Percentiles rank a stretch among this genome's conserved stretches.
phyloP scores from a whole-genome alignment of 2,329 filamentous ascomycete genomes.

The Phaeophleospora eucalypticola region DNA sequence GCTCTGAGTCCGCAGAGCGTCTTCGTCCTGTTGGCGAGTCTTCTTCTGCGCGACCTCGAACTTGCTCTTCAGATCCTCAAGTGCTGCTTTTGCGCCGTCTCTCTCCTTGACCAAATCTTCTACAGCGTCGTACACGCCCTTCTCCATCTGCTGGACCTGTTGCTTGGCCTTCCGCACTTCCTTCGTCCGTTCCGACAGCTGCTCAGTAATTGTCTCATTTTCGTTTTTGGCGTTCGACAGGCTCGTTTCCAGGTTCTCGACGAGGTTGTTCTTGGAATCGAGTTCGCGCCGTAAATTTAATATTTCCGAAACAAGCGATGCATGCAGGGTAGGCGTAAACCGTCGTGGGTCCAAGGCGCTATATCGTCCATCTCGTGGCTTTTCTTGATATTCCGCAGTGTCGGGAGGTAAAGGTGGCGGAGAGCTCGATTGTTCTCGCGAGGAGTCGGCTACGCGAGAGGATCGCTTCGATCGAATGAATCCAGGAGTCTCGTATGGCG shows the following conservation, averaged over 20 bases:
- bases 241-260: slow-evolving; percentile 75
- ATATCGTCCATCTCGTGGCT: slow-evolving; percentile 47
- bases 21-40: slow-evolving; percentile 73
- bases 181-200: slow-evolving; percentile 61
- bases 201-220: slow-evolving; percentile 64
- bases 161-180: slow-evolving; percentile 78
- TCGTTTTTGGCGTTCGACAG: slow-evolving; percentile 70
- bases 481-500: slow-evolving; percentile 61
- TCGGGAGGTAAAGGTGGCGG: slow-evolving; percentile 47
- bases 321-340: slow-evolving; percentile 92
- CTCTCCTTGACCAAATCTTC: slow-evolving; percentile 79
- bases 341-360: slow-evolving; percentile 82
- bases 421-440: slow-evolving; percentile 62
- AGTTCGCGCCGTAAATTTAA: slow-evolving; percentile 80
- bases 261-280: slow-evolving; percentile 81
- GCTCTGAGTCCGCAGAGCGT: slow-evolving; percentile 70
- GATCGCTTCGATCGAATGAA: slow-evolving; percentile 55
- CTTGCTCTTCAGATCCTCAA: slow-evolving; percentile 68
- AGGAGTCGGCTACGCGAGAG: slow-evolving; percentile 57
- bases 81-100: slow-evolving; percentile 72
- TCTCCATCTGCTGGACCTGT: slow-evolving; percentile 81
- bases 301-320: slow-evolving; percentile 92
- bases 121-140: slow-evolving; percentile 79
- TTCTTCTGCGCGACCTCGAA: slow-evolving; percentile 76
- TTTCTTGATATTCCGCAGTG: slow-evolving; percentile 34